phyloP scores from a whole-genome alignment of 1,284 basidiomycete species.

The Meripilus lineatus region DNA sequence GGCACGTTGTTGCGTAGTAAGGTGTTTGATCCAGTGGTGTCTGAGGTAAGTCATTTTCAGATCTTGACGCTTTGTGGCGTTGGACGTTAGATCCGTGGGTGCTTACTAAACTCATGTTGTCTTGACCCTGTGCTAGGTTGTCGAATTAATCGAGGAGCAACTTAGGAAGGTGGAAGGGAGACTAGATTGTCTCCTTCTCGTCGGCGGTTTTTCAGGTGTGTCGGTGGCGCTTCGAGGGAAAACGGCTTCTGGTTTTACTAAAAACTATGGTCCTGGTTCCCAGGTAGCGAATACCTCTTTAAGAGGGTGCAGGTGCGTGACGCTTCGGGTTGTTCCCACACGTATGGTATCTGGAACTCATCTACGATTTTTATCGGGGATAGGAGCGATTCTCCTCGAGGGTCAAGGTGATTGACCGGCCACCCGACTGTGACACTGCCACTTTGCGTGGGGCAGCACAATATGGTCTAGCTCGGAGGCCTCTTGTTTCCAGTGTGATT shows the following conservation, averaged over 20 bases:
- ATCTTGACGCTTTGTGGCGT: slow-evolving; percentile 5
- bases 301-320: slow-evolving; percentile 60
- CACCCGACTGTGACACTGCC: slow-evolving; percentile 78
- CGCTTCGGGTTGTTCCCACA: too few relatives aligned
- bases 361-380: too few relatives aligned
- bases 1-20: slow-evolving; percentile 70
- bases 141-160: slow-evolving; percentile 73
- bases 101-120: slow-evolving; percentile 2
- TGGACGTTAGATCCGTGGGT: slow-evolving; percentile 11
- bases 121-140: too few relatives aligned
- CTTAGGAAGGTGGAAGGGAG: slow-evolving; percentile 54
- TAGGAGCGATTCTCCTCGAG: slow-evolving; percentile 3
- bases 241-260: background rate
- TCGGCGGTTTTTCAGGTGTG: slow-evolving; percentile 72
- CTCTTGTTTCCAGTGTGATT: slow-evolving; percentile 73
- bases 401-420: slow-evolving; percentile 70
- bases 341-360: too few relatives aligned
- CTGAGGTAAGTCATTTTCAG: slow-evolving; percentile 44
- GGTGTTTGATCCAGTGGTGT: slow-evolving; percentile 77
- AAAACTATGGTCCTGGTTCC: background rate
- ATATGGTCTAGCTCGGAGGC: slow-evolving; percentile 72
- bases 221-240: background rate
- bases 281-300: slow-evolving; percentile 73
- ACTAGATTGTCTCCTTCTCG: slow-evolving; percentile 75
- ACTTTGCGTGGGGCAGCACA: slow-evolving; percentile 77